These are phyloP conservation scores for Leishmania mexicana DNA, from an alignment of 208 protist genomes.

Conservation along the genomic window DNA sequence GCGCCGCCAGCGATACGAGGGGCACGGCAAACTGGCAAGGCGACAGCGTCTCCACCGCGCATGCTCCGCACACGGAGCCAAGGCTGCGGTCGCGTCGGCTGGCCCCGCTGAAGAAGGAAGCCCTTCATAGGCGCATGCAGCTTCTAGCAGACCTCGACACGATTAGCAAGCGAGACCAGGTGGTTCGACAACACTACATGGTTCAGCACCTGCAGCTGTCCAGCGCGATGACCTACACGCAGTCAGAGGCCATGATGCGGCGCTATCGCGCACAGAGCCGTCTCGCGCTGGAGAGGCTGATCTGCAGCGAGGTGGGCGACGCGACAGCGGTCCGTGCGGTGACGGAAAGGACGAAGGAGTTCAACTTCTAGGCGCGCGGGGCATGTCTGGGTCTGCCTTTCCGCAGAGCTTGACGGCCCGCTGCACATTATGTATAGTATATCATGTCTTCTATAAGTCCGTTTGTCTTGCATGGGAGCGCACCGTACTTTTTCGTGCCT, in stretches of 20 bases:
- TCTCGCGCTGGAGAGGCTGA: slow-evolving; percentile 27
- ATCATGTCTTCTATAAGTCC: not conserved
- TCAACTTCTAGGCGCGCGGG: not conserved
- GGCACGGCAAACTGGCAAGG: not conserved
- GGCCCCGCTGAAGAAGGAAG: slow-evolving; percentile 19
- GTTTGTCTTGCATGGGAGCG: not conserved
- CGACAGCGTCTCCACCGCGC: slow-evolving; percentile 16
- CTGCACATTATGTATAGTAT: not conserved
- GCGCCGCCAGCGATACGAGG: not conserved
- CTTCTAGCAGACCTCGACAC: slow-evolving; percentile 23
- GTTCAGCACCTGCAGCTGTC: slow-evolving; percentile 30
- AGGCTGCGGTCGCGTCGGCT: slow-evolving; percentile 17
- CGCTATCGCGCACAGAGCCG: slow-evolving; percentile 22
- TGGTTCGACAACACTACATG: slow-evolving; percentile 27
- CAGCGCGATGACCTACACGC: slow-evolving; percentile 20
- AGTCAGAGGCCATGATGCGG: slow-evolving; percentile 31
- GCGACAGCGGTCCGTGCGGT: not conserved
- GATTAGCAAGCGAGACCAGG: slow-evolving; percentile 25
- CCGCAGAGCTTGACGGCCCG: not conserved
- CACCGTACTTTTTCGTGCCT: not conserved
- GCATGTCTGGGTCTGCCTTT: not conserved
- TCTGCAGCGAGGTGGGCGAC: not conserved
- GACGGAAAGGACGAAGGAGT: slow-evolving; percentile 1
- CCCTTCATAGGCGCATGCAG: slow-evolving; percentile 13
- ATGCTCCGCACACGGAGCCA: slow-evolving; percentile 22